Evolutionary conservation across 768 basidiomycete species (phyloP).

Genomic region (Leccinum subtestaceum): DNA sequence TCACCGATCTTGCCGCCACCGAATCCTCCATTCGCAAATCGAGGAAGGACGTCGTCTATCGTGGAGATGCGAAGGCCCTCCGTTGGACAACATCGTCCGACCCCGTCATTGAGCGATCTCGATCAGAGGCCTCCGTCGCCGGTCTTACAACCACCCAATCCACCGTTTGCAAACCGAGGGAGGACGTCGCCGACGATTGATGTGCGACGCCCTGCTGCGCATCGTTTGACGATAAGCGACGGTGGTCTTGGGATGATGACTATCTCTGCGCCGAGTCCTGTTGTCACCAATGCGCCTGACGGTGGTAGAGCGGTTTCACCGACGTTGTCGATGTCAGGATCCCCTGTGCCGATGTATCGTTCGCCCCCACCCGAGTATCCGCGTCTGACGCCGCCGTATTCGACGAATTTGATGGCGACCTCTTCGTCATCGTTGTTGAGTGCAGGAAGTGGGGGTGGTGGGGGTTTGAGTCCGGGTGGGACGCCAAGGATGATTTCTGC

Average conservation of each 20-base stretch:
- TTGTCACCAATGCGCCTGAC: neutral
- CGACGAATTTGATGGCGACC: conserved; percentile 28
- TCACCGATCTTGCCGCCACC: conserved; percentile 34
- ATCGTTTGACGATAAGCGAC: conserved; percentile 6
- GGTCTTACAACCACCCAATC: conserved; percentile 26
- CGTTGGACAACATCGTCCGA: neutral
- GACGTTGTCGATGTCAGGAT: neutral
- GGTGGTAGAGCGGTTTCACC: neutral
- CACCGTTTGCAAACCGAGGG: conserved; percentile 38
- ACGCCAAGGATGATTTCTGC: conserved; percentile 64
- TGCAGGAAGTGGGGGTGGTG: conserved; percentile 2
- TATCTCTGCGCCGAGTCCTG: conserved; percentile 7
- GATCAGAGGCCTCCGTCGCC: too few species aligned
- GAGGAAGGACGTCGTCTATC: conserved; percentile 14
- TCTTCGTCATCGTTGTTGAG: conserved; percentile 37
- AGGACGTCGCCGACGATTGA: conserved; percentile 11
- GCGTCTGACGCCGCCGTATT: conserved; percentile 33
- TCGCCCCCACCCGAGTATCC: conserved; percentile 48
- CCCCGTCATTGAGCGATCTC: too few species aligned
- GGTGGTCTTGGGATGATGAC: conserved; percentile 1
- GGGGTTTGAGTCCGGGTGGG: conserved; percentile 27
- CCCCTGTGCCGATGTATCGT: conserved; percentile 7
- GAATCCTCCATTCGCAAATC: conserved; percentile 39
- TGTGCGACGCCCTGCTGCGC: neutral
- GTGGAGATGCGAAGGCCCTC: conserved; percentile 9